These are phyloP conservation scores for Marchantia polymorpha DNA, from an alignment of 225 moss, liverwort and hornwort genomes.

Conservation along the genomic window DNA sequence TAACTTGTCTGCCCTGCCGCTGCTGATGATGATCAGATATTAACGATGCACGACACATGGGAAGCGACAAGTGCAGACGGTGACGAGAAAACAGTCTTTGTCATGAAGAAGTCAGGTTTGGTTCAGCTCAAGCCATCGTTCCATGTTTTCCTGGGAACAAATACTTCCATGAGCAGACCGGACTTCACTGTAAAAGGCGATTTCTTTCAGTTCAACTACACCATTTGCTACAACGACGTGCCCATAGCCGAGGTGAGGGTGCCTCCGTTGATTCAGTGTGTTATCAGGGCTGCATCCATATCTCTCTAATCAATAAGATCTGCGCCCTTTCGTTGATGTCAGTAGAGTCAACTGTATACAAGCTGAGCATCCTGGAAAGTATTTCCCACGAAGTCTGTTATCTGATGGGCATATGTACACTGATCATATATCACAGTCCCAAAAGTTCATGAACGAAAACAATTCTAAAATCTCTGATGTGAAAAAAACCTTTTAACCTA, in stretches of 20 bases:
- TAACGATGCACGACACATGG: slow-evolving; percentile 30
- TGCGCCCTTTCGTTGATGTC: too few relatives aligned
- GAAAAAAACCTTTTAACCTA: too few relatives aligned
- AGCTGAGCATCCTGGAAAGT: too few relatives aligned
- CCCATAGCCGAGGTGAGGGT: slow-evolving; percentile 29
- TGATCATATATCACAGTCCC: too few relatives aligned
- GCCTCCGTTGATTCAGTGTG: neutral
- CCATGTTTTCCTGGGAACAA: slow-evolving; percentile 23
- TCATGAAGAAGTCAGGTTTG: slow-evolving; percentile 19
- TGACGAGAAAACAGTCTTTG: slow-evolving; percentile 21
- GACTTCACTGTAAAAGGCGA: slow-evolving; percentile 31
- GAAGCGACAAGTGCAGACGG: slow-evolving; percentile 22
- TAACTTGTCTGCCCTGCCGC: too few relatives aligned
- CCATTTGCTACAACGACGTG: slow-evolving; percentile 13
- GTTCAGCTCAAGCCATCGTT: slow-evolving; percentile 24
- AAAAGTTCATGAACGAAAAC: too few relatives aligned
- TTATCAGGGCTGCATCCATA: neutral
- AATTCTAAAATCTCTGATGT: too few relatives aligned
- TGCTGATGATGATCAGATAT: neutral
- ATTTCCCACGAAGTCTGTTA: too few relatives aligned
- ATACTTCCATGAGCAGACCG: neutral
- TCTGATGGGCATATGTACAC: too few relatives aligned
- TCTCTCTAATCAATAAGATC: too few relatives aligned
- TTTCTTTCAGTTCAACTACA: slow-evolving; percentile 25
- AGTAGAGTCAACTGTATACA: too few relatives aligned